phyloP scores from a whole-genome alignment of 441 rosid genomes.

The Arabidopsis hybrid region DNA sequence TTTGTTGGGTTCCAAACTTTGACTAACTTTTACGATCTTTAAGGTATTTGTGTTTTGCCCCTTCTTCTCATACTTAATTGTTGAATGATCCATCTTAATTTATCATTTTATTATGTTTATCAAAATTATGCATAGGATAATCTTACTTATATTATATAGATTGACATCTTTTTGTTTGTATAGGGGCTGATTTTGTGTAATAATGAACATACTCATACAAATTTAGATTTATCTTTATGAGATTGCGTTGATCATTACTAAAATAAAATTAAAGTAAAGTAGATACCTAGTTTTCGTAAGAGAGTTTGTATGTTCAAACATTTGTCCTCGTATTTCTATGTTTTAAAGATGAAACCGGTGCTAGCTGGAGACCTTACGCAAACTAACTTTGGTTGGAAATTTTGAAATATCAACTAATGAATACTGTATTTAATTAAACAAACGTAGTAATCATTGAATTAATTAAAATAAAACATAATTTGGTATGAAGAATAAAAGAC shows the following conservation, averaged over 20 bases:
- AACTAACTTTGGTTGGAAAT: conserved; percentile 4
- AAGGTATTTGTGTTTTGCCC: conserved; percentile 10
- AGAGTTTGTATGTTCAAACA: not conserved
- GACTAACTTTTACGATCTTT: conserved; percentile 17
- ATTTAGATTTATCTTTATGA: not conserved
- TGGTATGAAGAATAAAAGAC: conserved; percentile 40
- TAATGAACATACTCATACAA: conserved; percentile 14
- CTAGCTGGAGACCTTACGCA: conserved; percentile 11
- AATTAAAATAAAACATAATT: not conserved
- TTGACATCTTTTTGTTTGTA: conserved; percentile 13
- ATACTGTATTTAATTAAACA: not conserved
- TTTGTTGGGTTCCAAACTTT: conserved; percentile 36
- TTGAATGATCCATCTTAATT: conserved; percentile 6
- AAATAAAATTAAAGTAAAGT: not conserved
- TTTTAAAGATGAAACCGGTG: conserved; percentile 7
- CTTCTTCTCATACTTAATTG: conserved; percentile 8
- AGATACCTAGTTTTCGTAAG: not conserved
- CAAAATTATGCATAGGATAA: conserved; percentile 23
- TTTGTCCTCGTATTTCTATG: conserved; percentile 6
- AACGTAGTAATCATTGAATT: conserved; percentile 22
- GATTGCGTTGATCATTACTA: conserved; percentile 31
- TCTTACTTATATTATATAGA: not conserved
- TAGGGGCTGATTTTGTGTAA: not conserved
- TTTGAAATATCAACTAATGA: conserved; percentile 1
- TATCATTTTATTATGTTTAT: not conserved